These are phyloP conservation scores for Lathyrus aphaca DNA, from an alignment of 306 rosid genomes.

Conservation along the genomic window DNA sequence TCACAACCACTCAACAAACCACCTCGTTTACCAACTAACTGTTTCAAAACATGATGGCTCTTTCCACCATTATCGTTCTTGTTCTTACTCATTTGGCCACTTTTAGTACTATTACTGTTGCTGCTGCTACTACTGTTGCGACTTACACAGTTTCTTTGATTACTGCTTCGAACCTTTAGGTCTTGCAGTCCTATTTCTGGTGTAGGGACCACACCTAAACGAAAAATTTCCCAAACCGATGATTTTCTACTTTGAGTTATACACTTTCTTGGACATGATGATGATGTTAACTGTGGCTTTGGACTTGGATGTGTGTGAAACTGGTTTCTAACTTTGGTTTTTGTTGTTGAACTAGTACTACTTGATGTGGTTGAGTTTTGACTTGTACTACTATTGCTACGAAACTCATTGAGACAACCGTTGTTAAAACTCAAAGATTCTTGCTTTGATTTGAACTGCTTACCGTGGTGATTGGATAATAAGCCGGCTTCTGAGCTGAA, in stretches of 20 bases:
- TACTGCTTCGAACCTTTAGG: slow-evolving; percentile 52
- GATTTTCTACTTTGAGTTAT: slow-evolving; percentile 53
- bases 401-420: slow-evolving; percentile 42
- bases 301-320: slow-evolving; percentile 83
- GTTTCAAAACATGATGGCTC: slow-evolving; percentile 39
- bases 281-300: slow-evolving; percentile 59
- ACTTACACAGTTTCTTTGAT: slow-evolving; percentile 42
- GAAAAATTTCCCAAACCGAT: slow-evolving; percentile 74
- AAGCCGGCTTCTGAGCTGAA: slow-evolving; percentile 55
- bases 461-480: background rate
- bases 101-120: slow-evolving; percentile 22
- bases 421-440: slow-evolving; percentile 11
- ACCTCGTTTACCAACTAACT: slow-evolving; percentile 44
- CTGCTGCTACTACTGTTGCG: slow-evolving; percentile 54
- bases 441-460: background rate
- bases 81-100: background rate
- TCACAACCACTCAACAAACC: slow-evolving; percentile 66
- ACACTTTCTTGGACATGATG: slow-evolving; percentile 39
- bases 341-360: slow-evolving; percentile 44
- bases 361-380: slow-evolving; percentile 46
- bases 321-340: slow-evolving; percentile 54
- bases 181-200: slow-evolving; percentile 79
- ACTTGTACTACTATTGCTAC: slow-evolving; percentile 56
- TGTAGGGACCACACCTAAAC: slow-evolving; percentile 67
- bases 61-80: slow-evolving; percentile 3